Conservation (phyloP, 2,329 filamentous ascomycete species). For the Penicillium sp. region DNA sequence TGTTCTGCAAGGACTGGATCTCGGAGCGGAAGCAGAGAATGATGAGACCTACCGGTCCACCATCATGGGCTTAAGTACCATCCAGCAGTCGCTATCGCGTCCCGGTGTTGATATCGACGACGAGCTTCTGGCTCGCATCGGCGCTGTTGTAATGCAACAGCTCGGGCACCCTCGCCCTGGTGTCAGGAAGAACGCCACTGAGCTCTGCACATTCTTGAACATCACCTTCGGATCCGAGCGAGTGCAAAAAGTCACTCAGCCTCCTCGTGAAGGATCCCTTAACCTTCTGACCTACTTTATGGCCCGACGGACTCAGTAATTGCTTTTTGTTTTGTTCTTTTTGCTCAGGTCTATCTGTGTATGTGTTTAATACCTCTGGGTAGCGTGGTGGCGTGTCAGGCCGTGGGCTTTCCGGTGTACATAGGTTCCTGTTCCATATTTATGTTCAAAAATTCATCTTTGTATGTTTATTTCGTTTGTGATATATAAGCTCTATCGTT, state of each 20-base stretch:
- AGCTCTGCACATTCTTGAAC: constrained; percentile 34
- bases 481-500: neutral
- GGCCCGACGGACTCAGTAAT: constrained; percentile 24
- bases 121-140: constrained; percentile 26
- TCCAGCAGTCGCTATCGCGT: constrained; percentile 20
- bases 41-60: constrained; percentile 34
- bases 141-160: constrained; percentile 32
- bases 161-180: constrained; percentile 37
- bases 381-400: constrained; percentile 6
- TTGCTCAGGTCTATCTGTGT: neutral
- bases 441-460: neutral
- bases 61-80: constrained; percentile 31
- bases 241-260: constrained; percentile 31
- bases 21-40: constrained; percentile 30
- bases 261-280: constrained; percentile 31
- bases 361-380: constrained; percentile 5
- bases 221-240: constrained; percentile 25
- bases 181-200: constrained; percentile 38
- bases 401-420: constrained; percentile 5
- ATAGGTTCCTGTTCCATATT: constrained; percentile 7
- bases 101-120: constrained; percentile 20
- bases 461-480: neutral
- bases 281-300: constrained; percentile 41
- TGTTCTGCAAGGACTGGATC: constrained; percentile 32
- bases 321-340: neutral